Conservation (phyloP, 306 rosid genomes). For the Potentilla sterilis region DNA sequence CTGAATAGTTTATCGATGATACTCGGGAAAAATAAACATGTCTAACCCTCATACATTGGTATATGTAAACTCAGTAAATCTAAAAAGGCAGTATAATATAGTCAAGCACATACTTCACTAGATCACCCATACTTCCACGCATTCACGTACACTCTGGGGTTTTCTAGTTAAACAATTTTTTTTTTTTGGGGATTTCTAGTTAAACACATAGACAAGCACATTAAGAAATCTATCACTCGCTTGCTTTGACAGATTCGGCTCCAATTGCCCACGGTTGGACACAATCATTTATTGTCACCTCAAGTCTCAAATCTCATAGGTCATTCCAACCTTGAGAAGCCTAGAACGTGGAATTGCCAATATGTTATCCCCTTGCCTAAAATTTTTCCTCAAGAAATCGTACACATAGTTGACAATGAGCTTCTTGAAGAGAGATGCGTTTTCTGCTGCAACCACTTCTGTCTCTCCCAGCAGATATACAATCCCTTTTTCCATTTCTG, state of each 20-base stretch:
- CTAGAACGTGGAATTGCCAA: slow-evolving; percentile 48
- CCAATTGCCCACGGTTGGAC: too few relatives aligned
- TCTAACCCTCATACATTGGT: background rate
- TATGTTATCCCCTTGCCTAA: slow-evolving; percentile 46
- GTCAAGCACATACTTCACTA: too few relatives aligned
- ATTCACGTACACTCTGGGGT: too few relatives aligned
- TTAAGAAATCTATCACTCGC: background rate
- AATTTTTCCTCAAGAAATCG: slow-evolving; percentile 65
- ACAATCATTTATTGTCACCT: background rate
- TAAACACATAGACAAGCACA: background rate
- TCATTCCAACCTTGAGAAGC: slow-evolving; percentile 71
- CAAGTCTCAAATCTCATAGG: slow-evolving; percentile 40
- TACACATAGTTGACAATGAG: slow-evolving; percentile 57
- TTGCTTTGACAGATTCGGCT: background rate
- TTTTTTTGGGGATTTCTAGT: background rate
- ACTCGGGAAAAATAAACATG: background rate
- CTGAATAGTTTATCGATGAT: background rate
- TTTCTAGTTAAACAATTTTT: too few relatives aligned
- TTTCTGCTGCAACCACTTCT: slow-evolving; percentile 58
- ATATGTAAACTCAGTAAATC: too few relatives aligned
- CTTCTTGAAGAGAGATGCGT: slow-evolving; percentile 63
- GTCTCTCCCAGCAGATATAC: slow-evolving; percentile 71
- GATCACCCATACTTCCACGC: too few relatives aligned
- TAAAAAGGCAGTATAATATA: too few relatives aligned
- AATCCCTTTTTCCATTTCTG: slow-evolving; percentile 57